Base-by-base conservation (phyloP, 495 filamentous ascomycete species). In the Entonaema liquescens region DNA sequence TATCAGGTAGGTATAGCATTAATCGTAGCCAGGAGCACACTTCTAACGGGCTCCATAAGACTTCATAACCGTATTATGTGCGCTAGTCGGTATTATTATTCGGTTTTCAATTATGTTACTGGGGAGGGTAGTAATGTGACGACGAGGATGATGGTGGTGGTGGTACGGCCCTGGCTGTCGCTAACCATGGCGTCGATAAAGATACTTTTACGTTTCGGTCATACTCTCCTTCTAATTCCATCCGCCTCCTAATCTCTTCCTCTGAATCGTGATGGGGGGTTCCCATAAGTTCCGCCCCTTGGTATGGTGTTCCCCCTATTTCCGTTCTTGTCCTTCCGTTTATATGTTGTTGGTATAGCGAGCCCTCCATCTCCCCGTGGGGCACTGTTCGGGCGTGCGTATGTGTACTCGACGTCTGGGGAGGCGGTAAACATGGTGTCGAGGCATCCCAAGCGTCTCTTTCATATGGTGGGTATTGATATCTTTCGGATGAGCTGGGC, bases 311-410 rank as follows among this genome's bases (percentile, higher is more conserved):
- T 6, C 13, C 26, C 15, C 7, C 58, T 6, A 53, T 55, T 6
- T 62, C 44, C 12, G 53, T 23, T 59, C 52, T 71, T 38, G 42
- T 54, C 36, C 55, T 62, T 33, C 59, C 53, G 17, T 64, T 56
- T 57, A 67, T 56, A 17, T 3, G 23, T 57, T 3, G 23, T 57
- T 54, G 49, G 54, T 33, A 64, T 40, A 47, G 5, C 8, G 42
- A 60, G 15, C 60, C 70, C 23, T 73, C 70, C 70, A 73, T 73
- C 57, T 73, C 70, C 3, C 67, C 71, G 23, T 70, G 71, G 36
- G 71, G 67, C 38, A 73, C 44, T 8, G 71, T 73, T 38, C 44
- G 53, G n/a, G 67, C 62, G 25, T 62, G 28, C 9, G 68, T 47
- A 23, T 70, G 67, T 40, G 59, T 60, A 54, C 12, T 35, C 8